Evolutionary conservation across 139 green algal genomes (phyloP), one percentile per base, ranked within the genome.

Genomic region (Coccomyxa sp.): DNA sequence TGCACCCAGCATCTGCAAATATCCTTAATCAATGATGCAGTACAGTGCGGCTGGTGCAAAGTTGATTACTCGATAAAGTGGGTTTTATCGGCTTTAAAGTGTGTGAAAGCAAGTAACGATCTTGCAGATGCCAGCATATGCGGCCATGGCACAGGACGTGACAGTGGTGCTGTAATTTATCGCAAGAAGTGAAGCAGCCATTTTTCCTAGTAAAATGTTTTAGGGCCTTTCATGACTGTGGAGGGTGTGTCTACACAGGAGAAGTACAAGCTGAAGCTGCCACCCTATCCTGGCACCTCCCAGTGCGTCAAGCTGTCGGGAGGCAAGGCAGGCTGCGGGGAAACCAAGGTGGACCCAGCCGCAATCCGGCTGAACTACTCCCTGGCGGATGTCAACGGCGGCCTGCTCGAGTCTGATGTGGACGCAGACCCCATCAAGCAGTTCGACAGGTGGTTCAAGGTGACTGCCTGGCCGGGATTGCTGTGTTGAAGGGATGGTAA

Each of bases 221-320:
- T 25, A 77, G 71, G 14, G 71, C 71, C 7, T 25, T 25, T 12
- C 31, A 45, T 77, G 71, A 18, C 38, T 51, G 38, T 51, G 38
- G 38, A 51, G 38, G 38, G 38, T 51, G 38, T 3, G 38, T 51
- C 38, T 7, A n/a, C 27, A 77, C 77, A 86, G 4, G 87, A 96
- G 13, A 94, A 94, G 88, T 97, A 93, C 84, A 84, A 86, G 15
- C 89, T 96, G 30, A 18, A 82, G 28, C 91, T 99, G 83, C 96
- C 96, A 0, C 27, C 85, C 15, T 99, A 95, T 88, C 92, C 92
- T 0, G 92, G 90, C 28, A 86, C 88, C 0, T n/a, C 81, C 0
- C 89, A 95, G 90, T 94, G 88, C 68, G 93, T 97, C 45, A 81
- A 76, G 59, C 57, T 82, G n/a, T 25, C 58, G 58, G 18, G 57